Percentiles rank a stretch among this genome's conserved stretches.
These are phyloP conservation scores for Neopestalotiopsis clavispora DNA, from an alignment of 2,329 filamentous ascomycete genomes.

Conservation along the genomic window DNA sequence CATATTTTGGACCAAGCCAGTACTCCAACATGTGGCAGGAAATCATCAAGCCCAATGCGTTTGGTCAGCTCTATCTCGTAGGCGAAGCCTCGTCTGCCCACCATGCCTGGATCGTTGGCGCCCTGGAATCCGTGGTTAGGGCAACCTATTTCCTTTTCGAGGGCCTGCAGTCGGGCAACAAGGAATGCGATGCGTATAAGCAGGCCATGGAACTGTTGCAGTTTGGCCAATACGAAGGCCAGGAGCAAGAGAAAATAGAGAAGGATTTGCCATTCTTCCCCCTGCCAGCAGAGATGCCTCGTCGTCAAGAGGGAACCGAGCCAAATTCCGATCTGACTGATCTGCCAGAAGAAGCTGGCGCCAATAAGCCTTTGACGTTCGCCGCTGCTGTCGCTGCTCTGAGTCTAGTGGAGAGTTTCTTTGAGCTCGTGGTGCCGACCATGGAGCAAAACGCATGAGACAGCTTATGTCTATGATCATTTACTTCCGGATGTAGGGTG, in stretches of 20 bases:
- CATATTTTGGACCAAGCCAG: slow-evolving; percentile 38
- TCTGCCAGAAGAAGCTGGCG: neutral
- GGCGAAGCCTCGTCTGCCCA: slow-evolving; percentile 37
- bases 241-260: neutral
- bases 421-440: neutral
- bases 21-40: slow-evolving; percentile 33
- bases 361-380: neutral
- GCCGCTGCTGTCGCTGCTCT: slow-evolving; percentile 4
- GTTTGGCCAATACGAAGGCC: neutral
- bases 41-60: slow-evolving; percentile 28
- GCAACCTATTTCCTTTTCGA: slow-evolving; percentile 7
- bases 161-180: neutral
- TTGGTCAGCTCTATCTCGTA: slow-evolving; percentile 29
- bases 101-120: slow-evolving; percentile 39
- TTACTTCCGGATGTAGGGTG: too few relatives aligned
- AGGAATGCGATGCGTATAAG: neutral
- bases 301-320: neutral
- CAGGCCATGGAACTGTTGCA: neutral
- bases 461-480: too few relatives aligned
- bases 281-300: slow-evolving; percentile 2
- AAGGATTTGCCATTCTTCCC: neutral
- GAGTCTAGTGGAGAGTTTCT: neutral
- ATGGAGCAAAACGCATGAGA: too few relatives aligned
- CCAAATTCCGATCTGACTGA: neutral
- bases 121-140: slow-evolving; percentile 32